Conservation (phyloP, 2,329 filamentous ascomycete species). For the Chrysoporthe cubensis region DNA sequence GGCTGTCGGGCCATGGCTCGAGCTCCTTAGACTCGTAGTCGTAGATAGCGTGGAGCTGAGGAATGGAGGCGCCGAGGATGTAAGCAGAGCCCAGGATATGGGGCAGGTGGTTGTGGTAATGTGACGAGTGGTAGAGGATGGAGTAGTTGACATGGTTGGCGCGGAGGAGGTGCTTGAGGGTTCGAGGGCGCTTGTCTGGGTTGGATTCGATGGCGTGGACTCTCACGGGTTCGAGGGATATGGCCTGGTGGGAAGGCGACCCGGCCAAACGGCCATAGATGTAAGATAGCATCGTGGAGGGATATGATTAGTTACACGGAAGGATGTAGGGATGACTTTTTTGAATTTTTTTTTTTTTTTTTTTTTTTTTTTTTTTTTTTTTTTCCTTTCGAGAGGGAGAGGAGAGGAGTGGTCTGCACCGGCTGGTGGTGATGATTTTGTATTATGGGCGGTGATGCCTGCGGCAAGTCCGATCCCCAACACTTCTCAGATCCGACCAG, state of each 20-base stretch:
- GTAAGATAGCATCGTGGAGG: conserved; percentile 36
- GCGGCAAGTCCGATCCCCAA: background rate
- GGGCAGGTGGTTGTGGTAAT: conserved; percentile 81
- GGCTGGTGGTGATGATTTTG: background rate
- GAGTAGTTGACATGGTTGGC: conserved; percentile 91
- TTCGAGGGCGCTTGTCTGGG: conserved; percentile 77
- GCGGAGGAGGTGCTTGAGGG: conserved; percentile 86
- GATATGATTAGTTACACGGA: background rate
- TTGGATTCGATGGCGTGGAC: conserved; percentile 80
- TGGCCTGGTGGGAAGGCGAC: conserved; percentile 38
- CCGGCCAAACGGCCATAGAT: conserved; percentile 38
- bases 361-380: background rate
- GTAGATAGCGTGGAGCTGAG: conserved; percentile 80
- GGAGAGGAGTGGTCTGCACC: background rate
- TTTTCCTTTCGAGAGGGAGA: background rate
- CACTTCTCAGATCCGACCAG: conserved; percentile 6
- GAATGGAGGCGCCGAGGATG: conserved; percentile 74
- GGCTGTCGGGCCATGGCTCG: conserved; percentile 82
- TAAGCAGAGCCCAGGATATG: conserved; percentile 87
- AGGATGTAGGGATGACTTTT: background rate
- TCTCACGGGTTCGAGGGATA: conserved; percentile 68
- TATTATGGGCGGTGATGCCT: background rate
- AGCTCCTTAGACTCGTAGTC: conserved; percentile 73
- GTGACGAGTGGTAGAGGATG: conserved; percentile 74
- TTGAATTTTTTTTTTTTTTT: background rate